Evolutionary conservation across 106 monocot species (phyloP).

Genomic region (Hemerocallis citrina): DNA sequence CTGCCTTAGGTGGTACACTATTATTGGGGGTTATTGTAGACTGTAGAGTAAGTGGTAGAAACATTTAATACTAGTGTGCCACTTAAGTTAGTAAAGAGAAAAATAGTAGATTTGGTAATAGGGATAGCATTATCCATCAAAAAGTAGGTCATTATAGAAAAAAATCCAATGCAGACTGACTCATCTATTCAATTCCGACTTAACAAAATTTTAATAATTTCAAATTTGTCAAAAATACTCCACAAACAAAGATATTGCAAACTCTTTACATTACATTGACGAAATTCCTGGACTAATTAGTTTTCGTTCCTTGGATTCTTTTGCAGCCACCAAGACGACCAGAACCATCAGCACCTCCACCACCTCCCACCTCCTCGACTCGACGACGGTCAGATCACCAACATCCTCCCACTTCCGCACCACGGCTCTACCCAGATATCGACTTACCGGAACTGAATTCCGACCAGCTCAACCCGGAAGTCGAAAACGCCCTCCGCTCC

Average conservation of each 20-base stretch:
- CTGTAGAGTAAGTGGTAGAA: too few relatives aligned
- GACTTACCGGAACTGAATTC: too few relatives aligned
- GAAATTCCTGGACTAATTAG: too few relatives aligned
- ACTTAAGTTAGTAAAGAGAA: too few relatives aligned
- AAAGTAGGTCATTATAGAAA: not conserved
- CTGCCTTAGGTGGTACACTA: too few relatives aligned
- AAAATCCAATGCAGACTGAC: not conserved
- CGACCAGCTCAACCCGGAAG: conserved; percentile 16
- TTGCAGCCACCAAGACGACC: conserved; percentile 7
- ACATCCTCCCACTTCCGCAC: not conserved
- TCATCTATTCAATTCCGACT: not conserved
- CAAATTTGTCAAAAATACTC: not conserved
- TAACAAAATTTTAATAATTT: not conserved
- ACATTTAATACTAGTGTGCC: too few relatives aligned
- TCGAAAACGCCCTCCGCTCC: conserved; percentile 17
- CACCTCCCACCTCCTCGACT: not conserved
- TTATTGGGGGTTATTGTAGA: too few relatives aligned
- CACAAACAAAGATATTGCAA: not conserved
- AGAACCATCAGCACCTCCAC: conserved; percentile 3
- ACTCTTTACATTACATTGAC: too few relatives aligned
- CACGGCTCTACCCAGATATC: not conserved
- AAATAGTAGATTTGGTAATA: too few relatives aligned
- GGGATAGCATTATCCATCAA: not conserved
- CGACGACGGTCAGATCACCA: not conserved
- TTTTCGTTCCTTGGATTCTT: too few relatives aligned